Evolutionary conservation across 1,284 basidiomycete genomes (phyloP).

Genomic region (Boletus semigastroideus): DNA sequence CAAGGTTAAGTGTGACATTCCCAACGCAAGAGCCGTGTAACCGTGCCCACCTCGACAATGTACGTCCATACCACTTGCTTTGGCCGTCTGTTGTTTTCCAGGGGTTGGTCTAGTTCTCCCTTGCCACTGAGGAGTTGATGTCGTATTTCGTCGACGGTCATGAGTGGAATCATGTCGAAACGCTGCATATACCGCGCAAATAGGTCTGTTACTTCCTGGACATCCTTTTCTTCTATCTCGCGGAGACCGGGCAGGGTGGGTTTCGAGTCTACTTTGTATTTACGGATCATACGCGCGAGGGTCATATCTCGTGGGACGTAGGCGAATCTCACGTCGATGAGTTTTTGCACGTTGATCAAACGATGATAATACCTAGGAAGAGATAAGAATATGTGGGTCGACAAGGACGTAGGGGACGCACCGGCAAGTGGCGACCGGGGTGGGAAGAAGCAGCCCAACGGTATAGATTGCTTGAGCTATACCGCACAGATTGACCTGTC

Average conservation of each 20-base stretch:
- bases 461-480: constrained; percentile 99
- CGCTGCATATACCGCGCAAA: constrained; percentile 81
- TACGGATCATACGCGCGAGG: constrained; percentile 79
- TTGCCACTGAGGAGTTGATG: constrained; percentile 90
- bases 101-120: constrained; percentile 60
- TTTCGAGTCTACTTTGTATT: constrained; percentile 65
- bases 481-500: constrained; percentile 86
- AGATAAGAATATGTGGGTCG: constrained; percentile 4
- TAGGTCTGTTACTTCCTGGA: constrained; percentile 73
- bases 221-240: constrained; percentile 85
- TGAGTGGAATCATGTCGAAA: constrained; percentile 83
- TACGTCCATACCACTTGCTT: constrained; percentile 96
- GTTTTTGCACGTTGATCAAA: constrained; percentile 88
- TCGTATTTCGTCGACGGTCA: constrained; percentile 77
- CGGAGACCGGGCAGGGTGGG: constrained; percentile 66
- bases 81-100: constrained; percentile 52
- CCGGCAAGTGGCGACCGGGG: constrained; percentile 84
- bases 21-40: constrained; percentile 15
- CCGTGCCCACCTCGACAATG: constrained; percentile 79
- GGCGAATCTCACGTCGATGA: constrained; percentile 92
- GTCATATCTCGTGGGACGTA: constrained; percentile 83
- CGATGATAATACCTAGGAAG: constrained; percentile 85
- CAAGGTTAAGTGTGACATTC: not conserved
- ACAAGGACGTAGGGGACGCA: constrained; percentile 35
- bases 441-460: constrained; percentile 86